phyloP scores from a whole-genome alignment of 768 basidiomycete species.

The Lactifluus rugatus region DNA sequence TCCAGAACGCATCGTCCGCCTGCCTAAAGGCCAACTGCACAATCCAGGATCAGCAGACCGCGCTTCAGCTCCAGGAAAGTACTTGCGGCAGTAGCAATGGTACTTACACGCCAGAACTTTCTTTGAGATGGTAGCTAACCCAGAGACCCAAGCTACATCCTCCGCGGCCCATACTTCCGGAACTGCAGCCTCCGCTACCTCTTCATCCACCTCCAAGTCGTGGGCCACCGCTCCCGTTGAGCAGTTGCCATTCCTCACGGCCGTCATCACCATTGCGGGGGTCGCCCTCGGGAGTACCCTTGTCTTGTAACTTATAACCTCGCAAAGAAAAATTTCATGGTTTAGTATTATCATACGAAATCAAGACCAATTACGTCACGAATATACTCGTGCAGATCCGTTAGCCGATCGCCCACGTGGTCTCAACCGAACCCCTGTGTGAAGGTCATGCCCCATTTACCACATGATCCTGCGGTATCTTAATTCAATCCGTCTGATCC shows the following conservation, averaged over 20 bases:
- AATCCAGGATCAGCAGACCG: conserved; percentile 23
- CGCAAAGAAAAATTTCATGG: not conserved
- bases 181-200: not conserved
- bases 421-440: too few relatives aligned
- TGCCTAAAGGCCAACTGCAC: conserved; percentile 33
- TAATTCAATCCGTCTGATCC: too few relatives aligned
- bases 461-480: too few relatives aligned
- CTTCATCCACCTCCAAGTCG: not conserved
- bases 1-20: conserved; percentile 26
- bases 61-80: conserved; percentile 24
- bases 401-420: too few relatives aligned
- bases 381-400: too few relatives aligned
- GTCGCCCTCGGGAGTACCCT: conserved; percentile 1
- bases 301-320: not conserved
- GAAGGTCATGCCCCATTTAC: too few relatives aligned
- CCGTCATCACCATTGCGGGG: not conserved
- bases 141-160: not conserved
- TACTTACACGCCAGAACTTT: not conserved
- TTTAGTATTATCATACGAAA: too few relatives aligned
- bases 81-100: conserved; percentile 25
- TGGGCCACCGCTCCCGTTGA: not conserved
- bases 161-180: not conserved
- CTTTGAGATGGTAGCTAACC: not conserved
- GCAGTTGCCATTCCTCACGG: not conserved
- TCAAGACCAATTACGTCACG: too few relatives aligned